Evolutionary conservation across 163 green algal genomes (phyloP).

Genomic region (Scenedesmus sp.): DNA sequence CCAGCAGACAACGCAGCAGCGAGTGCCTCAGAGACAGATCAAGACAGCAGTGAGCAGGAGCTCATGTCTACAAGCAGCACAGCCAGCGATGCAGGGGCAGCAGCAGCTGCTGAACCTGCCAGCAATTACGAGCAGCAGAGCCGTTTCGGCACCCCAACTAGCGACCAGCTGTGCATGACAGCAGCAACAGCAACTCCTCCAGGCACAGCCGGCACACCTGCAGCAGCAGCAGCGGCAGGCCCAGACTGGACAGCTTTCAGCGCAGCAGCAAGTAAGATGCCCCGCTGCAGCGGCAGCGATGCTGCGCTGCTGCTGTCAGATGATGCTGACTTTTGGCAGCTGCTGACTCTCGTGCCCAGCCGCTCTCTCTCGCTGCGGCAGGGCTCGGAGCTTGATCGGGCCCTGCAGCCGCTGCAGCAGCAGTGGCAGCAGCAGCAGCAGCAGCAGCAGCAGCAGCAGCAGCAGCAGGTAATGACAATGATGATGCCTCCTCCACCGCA

Average conservation of each 20-base stretch:
- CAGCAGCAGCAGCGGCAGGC: neutral
- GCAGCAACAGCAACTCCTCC: neutral
- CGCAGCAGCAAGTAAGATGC: neutral
- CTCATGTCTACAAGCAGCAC: neutral
- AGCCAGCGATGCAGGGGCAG: neutral
- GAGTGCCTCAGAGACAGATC: neutral
- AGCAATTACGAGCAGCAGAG: neutral
- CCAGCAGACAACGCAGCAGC: neutral
- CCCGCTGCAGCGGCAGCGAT: neutral
- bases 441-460: too few relatives aligned
- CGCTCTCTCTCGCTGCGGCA: neutral
- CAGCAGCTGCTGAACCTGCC: neutral
- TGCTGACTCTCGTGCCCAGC: neutral
- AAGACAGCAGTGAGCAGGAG: neutral
- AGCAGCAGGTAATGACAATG: neutral
- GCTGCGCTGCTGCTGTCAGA: neutral
- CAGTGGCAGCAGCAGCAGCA: neutral
- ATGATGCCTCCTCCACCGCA: neutral
- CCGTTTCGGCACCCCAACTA: too few relatives aligned
- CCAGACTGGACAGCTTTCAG: neutral
- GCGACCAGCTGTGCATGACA: neutral
- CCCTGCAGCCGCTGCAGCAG: neutral
- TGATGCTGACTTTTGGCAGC: neutral
- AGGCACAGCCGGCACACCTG: neutral
- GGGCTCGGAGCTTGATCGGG: neutral